Conservation (phyloP, 2,329 filamentous ascomycete species). For the Fusarium anguioides region DNA sequence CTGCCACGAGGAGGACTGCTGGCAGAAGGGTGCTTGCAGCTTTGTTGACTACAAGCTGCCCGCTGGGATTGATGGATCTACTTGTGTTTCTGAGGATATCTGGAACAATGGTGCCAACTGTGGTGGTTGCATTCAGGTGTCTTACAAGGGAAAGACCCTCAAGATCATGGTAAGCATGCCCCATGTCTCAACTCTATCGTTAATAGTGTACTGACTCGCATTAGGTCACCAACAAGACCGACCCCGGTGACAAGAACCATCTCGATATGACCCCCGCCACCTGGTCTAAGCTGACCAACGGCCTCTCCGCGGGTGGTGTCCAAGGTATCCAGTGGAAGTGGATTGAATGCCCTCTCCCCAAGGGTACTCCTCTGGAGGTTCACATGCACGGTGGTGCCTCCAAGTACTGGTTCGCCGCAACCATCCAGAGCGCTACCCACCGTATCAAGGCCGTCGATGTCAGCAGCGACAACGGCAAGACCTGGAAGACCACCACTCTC, state of each 20-base stretch:
- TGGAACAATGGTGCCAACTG: slow-evolving; percentile 20
- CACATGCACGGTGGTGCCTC: slow-evolving; percentile 24
- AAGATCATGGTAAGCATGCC: slow-evolving; percentile 9
- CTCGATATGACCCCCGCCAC: slow-evolving; percentile 24
- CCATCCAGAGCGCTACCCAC: slow-evolving; percentile 17
- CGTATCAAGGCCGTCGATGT: slow-evolving; percentile 20
- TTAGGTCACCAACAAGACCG: slow-evolving; percentile 19
- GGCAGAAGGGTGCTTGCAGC: slow-evolving; percentile 20
- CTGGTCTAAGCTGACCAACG: slow-evolving; percentile 18
- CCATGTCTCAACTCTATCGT: accelerated
- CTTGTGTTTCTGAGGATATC: slow-evolving; percentile 19
- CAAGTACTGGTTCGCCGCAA: slow-evolving; percentile 25
- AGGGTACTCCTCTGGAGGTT: slow-evolving; percentile 2
- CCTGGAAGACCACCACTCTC: slow-evolving; percentile 3
- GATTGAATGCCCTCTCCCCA: slow-evolving; percentile 14
- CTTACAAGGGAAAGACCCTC: slow-evolving; percentile 7
- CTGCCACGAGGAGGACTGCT: slow-evolving; percentile 15
- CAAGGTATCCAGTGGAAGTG: slow-evolving; percentile 27
- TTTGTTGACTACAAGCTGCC: slow-evolving; percentile 17
- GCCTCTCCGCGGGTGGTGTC: slow-evolving; percentile 8
- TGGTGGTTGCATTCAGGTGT: slow-evolving; percentile 8
- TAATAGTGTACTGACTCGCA: background rate
- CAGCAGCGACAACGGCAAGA: slow-evolving; percentile 19
- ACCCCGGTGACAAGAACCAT: slow-evolving; percentile 13
- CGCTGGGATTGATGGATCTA: slow-evolving; percentile 8